These are phyloP conservation scores for Atalantia buxifolia DNA, from an alignment of 345 rosid species.

Conservation along the genomic window DNA sequence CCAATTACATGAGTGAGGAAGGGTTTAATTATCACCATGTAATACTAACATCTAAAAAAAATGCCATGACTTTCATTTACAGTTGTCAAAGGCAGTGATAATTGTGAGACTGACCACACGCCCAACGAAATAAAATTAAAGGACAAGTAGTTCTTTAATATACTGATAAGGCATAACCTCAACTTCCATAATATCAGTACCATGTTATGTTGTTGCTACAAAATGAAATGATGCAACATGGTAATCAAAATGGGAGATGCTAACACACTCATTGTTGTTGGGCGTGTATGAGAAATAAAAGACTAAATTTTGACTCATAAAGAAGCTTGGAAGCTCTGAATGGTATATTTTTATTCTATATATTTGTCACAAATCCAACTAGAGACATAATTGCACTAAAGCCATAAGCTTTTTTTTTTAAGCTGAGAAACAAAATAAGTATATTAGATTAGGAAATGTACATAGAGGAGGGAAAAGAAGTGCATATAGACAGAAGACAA, in stretches of 20 bases:
- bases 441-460: too few relatives aligned
- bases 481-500: too few relatives aligned
- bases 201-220: neutral
- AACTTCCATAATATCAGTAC: neutral
- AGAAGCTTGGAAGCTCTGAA: neutral
- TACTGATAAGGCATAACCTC: neutral
- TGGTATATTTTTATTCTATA: neutral
- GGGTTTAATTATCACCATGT: too few relatives aligned
- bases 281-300: neutral
- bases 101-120: too few relatives aligned
- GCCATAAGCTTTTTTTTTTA: neutral
- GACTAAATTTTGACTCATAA: neutral
- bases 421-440: too few relatives aligned
- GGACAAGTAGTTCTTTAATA: neutral
- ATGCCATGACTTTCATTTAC: neutral
- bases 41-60: too few relatives aligned
- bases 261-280: neutral
- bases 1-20: too few relatives aligned
- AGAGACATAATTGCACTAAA: neutral
- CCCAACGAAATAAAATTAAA: neutral
- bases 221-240: neutral
- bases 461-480: too few relatives aligned
- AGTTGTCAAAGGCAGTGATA: neutral
- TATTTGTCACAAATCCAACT: neutral
- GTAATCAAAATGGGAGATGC: neutral